These are phyloP conservation scores for Botryotinia calthae DNA, from an alignment of 2,329 filamentous ascomycete genomes.

Conservation along the genomic window DNA sequence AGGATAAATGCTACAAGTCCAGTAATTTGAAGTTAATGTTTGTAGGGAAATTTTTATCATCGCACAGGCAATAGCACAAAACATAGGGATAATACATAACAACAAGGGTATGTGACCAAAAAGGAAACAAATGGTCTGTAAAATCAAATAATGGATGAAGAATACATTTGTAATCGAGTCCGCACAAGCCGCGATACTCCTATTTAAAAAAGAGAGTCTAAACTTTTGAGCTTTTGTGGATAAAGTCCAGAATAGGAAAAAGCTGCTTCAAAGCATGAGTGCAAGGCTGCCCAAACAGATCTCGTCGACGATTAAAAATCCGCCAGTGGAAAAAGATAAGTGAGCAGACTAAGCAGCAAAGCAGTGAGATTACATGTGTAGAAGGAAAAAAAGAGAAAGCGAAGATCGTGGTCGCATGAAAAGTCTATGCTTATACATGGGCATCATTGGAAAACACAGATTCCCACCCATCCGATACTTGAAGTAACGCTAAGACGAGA, in stretches of 20 bases:
- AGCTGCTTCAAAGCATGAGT: constrained; percentile 22
- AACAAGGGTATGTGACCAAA: constrained; percentile 9
- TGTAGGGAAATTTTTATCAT: constrained; percentile 8
- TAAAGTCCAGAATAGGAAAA: constrained; percentile 28
- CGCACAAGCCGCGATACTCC: constrained; percentile 31
- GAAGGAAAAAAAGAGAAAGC: constrained; percentile 29
- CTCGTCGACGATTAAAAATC: constrained; percentile 21
- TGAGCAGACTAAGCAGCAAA: constrained; percentile 27
- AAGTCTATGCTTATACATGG: constrained; percentile 42
- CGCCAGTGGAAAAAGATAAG: constrained; percentile 25
- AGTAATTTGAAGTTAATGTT: not conserved
- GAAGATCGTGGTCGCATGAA: constrained; percentile 40
- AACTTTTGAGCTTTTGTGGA: constrained; percentile 35
- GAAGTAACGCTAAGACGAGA: constrained; percentile 42
- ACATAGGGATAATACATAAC: constrained; percentile 16
- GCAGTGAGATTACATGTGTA: constrained; percentile 33
- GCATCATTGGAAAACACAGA: constrained; percentile 40
- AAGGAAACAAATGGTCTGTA: constrained; percentile 13
- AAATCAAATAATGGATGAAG: constrained; percentile 19
- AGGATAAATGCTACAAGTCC: constrained; percentile 14
- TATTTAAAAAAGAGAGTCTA: constrained; percentile 33
- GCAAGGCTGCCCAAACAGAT: constrained; percentile 24
- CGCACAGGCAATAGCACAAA: constrained; percentile 18
- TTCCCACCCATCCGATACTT: constrained; percentile 41
- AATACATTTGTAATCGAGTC: constrained; percentile 27